A percentile compares a stretch with the other conserved stretches of the same genome.
Conservation (phyloP, 1,139 yeast genomes). For the Chernovozyma aurita region DNA sequence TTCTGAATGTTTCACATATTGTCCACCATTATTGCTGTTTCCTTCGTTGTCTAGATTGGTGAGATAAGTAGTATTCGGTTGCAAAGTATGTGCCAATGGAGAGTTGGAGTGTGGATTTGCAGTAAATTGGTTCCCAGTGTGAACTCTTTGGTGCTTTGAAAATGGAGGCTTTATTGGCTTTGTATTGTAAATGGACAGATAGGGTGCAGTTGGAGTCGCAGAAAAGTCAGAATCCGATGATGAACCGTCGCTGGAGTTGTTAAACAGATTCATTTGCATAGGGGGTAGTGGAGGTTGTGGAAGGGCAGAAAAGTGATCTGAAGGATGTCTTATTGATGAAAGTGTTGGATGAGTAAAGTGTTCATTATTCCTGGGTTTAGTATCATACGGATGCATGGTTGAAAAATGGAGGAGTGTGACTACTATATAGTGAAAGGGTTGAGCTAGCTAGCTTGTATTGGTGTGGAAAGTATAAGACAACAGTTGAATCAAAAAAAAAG, state of each 20-base stretch:
- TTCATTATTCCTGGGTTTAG: too few relatives aligned
- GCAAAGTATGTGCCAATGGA: too few relatives aligned
- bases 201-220: constrained; percentile 1
- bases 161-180: background rate
- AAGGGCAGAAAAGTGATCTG: background rate
- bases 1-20: too few relatives aligned
- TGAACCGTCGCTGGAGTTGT: background rate
- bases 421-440: background rate
- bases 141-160: background rate
- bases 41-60: too few relatives aligned
- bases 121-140: background rate
- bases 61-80: too few relatives aligned
- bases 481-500: too few relatives aligned
- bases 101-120: background rate
- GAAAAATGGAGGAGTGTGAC: background rate
- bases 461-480: too few relatives aligned
- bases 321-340: too few relatives aligned
- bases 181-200: constrained; percentile 1
- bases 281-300: constrained; percentile 1
- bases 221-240: background rate
- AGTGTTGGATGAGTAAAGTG: too few relatives aligned
- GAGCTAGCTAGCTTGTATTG: too few relatives aligned
- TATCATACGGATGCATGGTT: background rate
- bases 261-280: constrained; percentile 1
- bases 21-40: too few relatives aligned